phyloP scores from a whole-genome alignment of 2,329 filamentous ascomycete genomes.

The Capronia epimyces region DNA sequence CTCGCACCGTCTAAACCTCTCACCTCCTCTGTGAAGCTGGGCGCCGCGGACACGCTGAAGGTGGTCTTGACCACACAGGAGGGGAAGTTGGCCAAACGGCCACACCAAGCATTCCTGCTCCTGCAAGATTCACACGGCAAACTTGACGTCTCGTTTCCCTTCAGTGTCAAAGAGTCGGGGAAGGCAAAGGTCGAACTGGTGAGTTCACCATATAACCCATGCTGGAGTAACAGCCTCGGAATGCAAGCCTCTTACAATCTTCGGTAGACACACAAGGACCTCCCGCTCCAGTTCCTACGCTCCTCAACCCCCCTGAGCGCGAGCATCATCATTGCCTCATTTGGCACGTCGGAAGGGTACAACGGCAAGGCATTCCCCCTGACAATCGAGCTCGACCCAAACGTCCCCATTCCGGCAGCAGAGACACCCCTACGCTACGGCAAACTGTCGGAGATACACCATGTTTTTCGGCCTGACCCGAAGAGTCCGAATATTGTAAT shows the following conservation, averaged over 20 bases:
- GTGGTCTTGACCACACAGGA: constrained; percentile 76
- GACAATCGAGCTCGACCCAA: constrained; percentile 58
- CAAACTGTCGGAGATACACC: constrained; percentile 77
- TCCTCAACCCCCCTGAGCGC: constrained; percentile 65
- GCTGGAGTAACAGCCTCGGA: not conserved
- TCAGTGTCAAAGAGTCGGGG: constrained; percentile 79
- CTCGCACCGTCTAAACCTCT: constrained; percentile 57
- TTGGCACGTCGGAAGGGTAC: constrained; percentile 63
- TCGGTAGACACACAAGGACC: constrained; percentile 73
- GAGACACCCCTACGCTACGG: constrained; percentile 74
- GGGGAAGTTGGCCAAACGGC: constrained; percentile 69
- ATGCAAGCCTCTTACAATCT: not conserved
- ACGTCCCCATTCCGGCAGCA: constrained; percentile 54
- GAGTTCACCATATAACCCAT: constrained; percentile 38
- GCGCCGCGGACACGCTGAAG: constrained; percentile 68
- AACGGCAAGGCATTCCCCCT: constrained; percentile 69
- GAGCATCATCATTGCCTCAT: constrained; percentile 79
- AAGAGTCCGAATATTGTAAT: constrained; percentile 75
- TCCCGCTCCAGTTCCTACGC: constrained; percentile 74
- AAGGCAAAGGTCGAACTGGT: constrained; percentile 83
- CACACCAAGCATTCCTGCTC: constrained; percentile 90
- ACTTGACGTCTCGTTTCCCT: constrained; percentile 79
- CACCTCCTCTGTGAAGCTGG: constrained; percentile 59
- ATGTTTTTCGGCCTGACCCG: constrained; percentile 78
- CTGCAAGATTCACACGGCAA: constrained; percentile 68